Evolutionary conservation across 768 basidiomycete genomes (phyloP), one percentile per base, ranked within the genome.

Genomic region (Crassisporium funariophilum): DNA sequence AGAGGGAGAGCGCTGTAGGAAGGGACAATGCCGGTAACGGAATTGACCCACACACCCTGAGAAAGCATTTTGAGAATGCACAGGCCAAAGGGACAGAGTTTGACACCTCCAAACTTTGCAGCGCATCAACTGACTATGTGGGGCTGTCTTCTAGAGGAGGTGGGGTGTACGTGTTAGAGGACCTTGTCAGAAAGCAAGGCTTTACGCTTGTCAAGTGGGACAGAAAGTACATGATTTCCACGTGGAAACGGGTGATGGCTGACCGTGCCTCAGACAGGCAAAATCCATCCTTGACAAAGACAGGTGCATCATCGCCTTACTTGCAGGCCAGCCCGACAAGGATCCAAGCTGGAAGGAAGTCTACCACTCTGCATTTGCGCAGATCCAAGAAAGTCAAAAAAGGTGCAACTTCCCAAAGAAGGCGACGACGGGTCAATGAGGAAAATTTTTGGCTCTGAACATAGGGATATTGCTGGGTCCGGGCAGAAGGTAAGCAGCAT

Each of bases 381-480:
- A 46, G 12, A 29, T 55, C 11, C 33, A 52, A 38, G 10, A 13
- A 7, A 3, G n/a, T 23, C 22, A 40, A 2, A 4, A 3, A 5
- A 19, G 25, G 5, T 44, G 41, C 38, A 5, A 15, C 1, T 36
- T 48, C 15, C 42, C 42, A 10, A 29, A 36, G 35, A 43, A 48
- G 10, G 23, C 37, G 9, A 11, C 17, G 2, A 21, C 21, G 6
- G 35, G 48, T 24, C 38, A 43, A 2, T 42, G 47, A 4, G 54
- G 54, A 2, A 25, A 40, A 4, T 52, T 55, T 37, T 34, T 35
- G 6, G 36, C 38, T 3, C 40, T 55, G 6, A 35, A 29, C 15
- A 22, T 20, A n/a, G 46, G 54, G 12, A 47, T 55, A 4, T 51
- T 7, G 34, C 35, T 23, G 54, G 54, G 4, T 38, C 39, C 4